Conservation (phyloP, 192 early-diverging fungal species). For the Diversispora epigaea region DNA sequence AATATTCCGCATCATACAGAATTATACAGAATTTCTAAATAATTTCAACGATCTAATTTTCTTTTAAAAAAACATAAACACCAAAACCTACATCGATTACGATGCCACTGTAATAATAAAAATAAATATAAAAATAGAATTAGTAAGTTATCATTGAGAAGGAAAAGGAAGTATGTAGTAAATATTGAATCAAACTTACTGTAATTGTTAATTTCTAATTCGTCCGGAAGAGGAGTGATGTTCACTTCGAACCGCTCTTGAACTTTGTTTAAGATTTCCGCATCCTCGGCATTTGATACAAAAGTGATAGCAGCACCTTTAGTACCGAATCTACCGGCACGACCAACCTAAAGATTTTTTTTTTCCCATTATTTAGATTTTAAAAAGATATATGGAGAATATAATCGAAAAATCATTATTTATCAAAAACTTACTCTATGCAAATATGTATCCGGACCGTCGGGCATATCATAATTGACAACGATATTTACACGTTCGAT, state of each 20-base stretch:
- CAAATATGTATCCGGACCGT: constrained; percentile 84
- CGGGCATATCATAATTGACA: constrained; percentile 98
- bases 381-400: neutral
- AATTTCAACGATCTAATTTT: too few species aligned
- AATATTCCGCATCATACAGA: too few species aligned
- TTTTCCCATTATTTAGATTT: neutral
- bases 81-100: too few species aligned
- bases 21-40: too few species aligned
- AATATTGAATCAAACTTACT: too few species aligned
- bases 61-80: too few species aligned
- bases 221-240: constrained; percentile 83
- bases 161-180: neutral
- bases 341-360: constrained; percentile 58
- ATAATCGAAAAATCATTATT: neutral
- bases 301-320: constrained; percentile 97
- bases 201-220: constrained; percentile 83
- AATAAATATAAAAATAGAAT: too few species aligned
- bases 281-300: constrained; percentile 82
- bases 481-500: constrained; percentile 99
- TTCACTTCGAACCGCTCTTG: constrained; percentile 96
- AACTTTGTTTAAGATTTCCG: constrained; percentile 72
- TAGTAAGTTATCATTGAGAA: too few species aligned
- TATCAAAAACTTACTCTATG: constrained; percentile 68
- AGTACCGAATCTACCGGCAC: constrained; percentile 99
- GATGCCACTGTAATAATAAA: too few species aligned